Percentiles rank a stretch among this genome's conserved stretches.
Evolutionary conservation across 1,284 basidiomycete species (phyloP).

Genomic region (Cutaneotrichosporon sp.): DNA sequence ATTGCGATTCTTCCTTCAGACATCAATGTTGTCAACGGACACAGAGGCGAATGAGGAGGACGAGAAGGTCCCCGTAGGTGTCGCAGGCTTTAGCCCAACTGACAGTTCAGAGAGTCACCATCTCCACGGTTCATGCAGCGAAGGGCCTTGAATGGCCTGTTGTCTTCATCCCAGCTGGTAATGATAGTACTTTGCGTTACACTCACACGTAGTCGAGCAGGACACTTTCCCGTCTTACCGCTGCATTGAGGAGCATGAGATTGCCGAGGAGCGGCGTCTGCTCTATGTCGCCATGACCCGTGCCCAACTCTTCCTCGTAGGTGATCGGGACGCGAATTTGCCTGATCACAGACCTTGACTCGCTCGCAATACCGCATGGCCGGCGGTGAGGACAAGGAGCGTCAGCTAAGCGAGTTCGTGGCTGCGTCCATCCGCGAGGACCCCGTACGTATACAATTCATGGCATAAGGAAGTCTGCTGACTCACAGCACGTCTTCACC

Average conservation of each 20-base stretch:
- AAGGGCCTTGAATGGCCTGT: constrained; percentile 91
- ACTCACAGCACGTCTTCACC: constrained; percentile 33
- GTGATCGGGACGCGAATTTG: not conserved
- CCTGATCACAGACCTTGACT: constrained; percentile 40
- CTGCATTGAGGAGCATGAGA: constrained; percentile 61
- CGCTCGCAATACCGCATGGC: constrained; percentile 46
- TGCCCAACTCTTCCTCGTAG: constrained; percentile 67
- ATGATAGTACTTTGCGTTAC: constrained; percentile 10
- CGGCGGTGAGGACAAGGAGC: constrained; percentile 47
- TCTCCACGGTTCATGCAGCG: constrained; percentile 83
- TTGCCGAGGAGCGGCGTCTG: constrained; percentile 78
- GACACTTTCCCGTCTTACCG: constrained; percentile 77
- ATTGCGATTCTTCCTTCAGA: constrained; percentile 75
- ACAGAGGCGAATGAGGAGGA: constrained; percentile 65
- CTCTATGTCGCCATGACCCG: constrained; percentile 90
- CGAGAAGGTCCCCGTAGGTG: constrained; percentile 18
- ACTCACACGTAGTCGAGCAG: constrained; percentile 61
- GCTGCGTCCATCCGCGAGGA: constrained; percentile 27
- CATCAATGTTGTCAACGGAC: constrained; percentile 81
- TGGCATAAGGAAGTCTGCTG: not conserved
- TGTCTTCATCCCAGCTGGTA: constrained; percentile 51
- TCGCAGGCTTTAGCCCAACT: not conserved
- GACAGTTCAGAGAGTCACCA: constrained; percentile 68
- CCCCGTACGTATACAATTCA: constrained; percentile 24
- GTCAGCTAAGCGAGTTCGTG: constrained; percentile 47